Evolutionary conservation across 495 filamentous ascomycete species (phyloP).

Genomic region (Aspergillus cristatus): DNA sequence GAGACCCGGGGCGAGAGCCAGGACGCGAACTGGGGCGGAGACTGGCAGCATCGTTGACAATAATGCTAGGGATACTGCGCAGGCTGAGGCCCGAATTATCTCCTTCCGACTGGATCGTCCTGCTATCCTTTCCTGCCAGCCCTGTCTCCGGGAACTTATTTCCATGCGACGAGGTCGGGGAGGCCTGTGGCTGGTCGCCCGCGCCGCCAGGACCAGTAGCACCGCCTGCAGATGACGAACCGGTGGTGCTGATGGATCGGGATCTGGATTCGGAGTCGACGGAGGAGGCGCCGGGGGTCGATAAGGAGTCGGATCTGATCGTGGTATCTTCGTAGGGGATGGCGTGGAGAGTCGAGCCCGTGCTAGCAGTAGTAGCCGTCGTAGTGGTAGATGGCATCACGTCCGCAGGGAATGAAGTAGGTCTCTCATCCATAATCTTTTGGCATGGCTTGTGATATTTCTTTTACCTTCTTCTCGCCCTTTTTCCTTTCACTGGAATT

Average conservation of each 20-base stretch:
- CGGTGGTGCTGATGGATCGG: constrained; percentile 19
- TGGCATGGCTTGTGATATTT: constrained; percentile 26
- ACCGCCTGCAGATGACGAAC: constrained; percentile 10
- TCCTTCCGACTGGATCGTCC: constrained; percentile 12
- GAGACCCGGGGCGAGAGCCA: constrained; percentile 24
- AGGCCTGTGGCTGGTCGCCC: constrained; percentile 5
- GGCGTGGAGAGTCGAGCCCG: constrained; percentile 14
- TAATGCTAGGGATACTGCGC: constrained; percentile 35
- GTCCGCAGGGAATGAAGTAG: constrained; percentile 23
- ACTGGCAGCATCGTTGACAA: constrained; percentile 26
- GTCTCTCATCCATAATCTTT: constrained; percentile 31
- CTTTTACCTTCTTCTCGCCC: too few species aligned
- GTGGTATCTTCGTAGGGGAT: constrained; percentile 23
- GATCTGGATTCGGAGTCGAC: constrained; percentile 19
- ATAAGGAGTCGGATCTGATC: constrained; percentile 23
- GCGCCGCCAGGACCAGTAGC: too few species aligned
- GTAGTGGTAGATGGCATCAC: constrained; percentile 14
- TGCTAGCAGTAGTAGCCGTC: too few species aligned
- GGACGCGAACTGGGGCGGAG: constrained; percentile 30
- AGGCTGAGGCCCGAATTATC: constrained; percentile 13
- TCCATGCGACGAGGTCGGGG: constrained; percentile 7
- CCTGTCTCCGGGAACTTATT: too few species aligned
- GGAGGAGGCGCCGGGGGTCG: constrained; percentile 16
- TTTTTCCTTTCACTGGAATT: not conserved
- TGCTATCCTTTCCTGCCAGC: too few species aligned